Evolutionary conservation across 2,329 filamentous ascomycete species (phyloP), one percentile per base, ranked within the genome.

Genomic region (Scedosporium boydii): DNA sequence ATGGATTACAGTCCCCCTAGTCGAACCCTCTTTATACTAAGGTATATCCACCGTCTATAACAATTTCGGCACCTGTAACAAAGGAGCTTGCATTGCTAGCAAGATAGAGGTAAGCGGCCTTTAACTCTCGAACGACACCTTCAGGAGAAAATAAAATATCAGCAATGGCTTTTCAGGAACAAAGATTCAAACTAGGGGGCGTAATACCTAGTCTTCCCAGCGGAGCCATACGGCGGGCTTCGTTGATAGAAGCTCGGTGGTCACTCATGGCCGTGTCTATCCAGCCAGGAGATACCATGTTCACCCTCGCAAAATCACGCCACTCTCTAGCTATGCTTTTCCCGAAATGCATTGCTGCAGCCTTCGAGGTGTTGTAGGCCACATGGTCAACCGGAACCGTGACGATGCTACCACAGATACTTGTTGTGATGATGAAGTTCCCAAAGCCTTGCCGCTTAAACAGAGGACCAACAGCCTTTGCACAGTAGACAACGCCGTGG

Each of bases 301-400:
- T 90, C 63, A 81, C 84, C 29, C 88, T 79, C 2, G 87, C 87
- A 69, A 87, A 89, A 58, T 81, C 82, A 7, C 86, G 82, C 87
- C 87, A 90, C 72, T 90, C 88, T n/a, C 90, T 81, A 0, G 87
- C 86, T 26, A 90, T 75, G 38, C 82, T 86, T 70, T 83, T 85
- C 75, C 82, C 82, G 10, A 78, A 66, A 44, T 76, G 75, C 1
- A 76, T 68, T 0, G 74, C 73, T 0, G 71, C 76, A 0, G 75
- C 76, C 63, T 78, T 78, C 57, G 72, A 74, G 3, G 76, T 70
- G 63, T 78, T 78, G 61, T 77, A 78, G 2, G 73, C 74, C 61
- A 68, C 76, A 70, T 69, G 74, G 65, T 60, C 65, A 18, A 68
- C 68, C 23, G 68, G 67, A 3, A 71, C 46, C 10, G 67, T 70